Evolutionary conservation across 1,284 basidiomycete genomes (phyloP).

Genomic region (Tetrapyrgos nigripes): DNA sequence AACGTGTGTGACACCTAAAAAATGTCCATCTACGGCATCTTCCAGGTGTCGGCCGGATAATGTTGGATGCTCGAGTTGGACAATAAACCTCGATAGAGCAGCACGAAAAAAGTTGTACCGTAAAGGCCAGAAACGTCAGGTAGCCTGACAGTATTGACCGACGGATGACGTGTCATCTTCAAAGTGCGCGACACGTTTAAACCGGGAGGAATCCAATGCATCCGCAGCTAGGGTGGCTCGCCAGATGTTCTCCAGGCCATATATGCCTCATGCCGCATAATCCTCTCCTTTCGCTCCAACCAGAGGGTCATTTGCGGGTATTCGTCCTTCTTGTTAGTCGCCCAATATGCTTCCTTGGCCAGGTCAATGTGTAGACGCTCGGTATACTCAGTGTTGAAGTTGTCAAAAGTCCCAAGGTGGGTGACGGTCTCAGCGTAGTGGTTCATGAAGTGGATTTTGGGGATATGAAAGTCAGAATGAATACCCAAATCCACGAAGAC

Average conservation of each 20-base stretch:
- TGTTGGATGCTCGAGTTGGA: neutral
- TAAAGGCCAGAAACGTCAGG: neutral
- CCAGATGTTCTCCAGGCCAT: neutral
- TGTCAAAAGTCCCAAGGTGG: neutral
- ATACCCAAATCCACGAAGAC: neutral
- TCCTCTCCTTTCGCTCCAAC: neutral
- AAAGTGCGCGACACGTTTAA: neutral
- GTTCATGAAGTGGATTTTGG: constrained; percentile 2
- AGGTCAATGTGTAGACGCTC: constrained; percentile 2
- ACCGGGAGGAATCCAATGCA: neutral
- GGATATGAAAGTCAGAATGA: neutral
- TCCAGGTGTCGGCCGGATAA: neutral
- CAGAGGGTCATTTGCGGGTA: neutral
- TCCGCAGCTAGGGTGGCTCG: neutral
- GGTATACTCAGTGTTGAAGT: constrained; percentile 2
- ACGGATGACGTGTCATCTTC: neutral
- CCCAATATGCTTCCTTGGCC: neutral
- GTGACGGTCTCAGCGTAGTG: neutral
- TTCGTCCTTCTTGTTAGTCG: neutral
- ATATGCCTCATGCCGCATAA: neutral
- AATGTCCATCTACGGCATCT: neutral
- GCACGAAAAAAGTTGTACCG: neutral
- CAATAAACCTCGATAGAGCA: neutral
- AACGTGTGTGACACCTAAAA: neutral
- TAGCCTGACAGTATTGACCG: neutral